A percentile compares a stretch with the other conserved stretches of the same genome.
Evolutionary conservation across 202 grass and related monocot species (phyloP).

Genomic region (Brachypodium distachyon): DNA sequence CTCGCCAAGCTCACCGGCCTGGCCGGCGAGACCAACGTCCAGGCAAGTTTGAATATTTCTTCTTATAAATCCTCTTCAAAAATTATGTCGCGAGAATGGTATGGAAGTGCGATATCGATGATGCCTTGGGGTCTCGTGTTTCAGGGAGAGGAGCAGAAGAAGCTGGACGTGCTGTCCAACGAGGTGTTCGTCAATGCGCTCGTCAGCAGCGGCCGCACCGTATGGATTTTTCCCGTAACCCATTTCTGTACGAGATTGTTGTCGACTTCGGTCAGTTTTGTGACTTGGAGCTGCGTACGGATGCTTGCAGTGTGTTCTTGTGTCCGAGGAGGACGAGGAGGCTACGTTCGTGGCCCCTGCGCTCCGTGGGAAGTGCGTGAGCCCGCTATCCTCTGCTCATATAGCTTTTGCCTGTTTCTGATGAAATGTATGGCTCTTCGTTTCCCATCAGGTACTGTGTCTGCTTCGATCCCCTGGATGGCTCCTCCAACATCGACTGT

Average conservation of each 20-base stretch:
- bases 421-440: neutral
- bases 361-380: constrained; percentile 63
- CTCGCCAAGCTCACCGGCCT: constrained; percentile 82
- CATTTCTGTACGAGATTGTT: neutral
- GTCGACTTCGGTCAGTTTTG: neutral
- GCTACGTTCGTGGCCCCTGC: constrained; percentile 83
- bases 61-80: too few species aligned
- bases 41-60: too few species aligned
- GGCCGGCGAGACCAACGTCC: constrained; percentile 88
- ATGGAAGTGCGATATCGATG: too few species aligned
- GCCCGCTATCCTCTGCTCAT: neutral
- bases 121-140: neutral
- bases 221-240: constrained; percentile 7
- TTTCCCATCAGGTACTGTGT: constrained; percentile 62
- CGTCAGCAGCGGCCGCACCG: constrained; percentile 87
- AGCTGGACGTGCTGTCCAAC: constrained; percentile 95
- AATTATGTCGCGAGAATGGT: too few species aligned
- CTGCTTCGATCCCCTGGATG: constrained; percentile 93
- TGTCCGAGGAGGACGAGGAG: constrained; percentile 94
- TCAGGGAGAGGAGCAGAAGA: constrained; percentile 99
- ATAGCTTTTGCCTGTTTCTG: neutral
- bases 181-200: constrained; percentile 97
- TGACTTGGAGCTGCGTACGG: neutral
- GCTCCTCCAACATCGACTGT: constrained; percentile 97
- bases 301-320: constrained; percentile 52